A percentile compares a stretch with the other conserved stretches of the same genome.
Evolutionary conservation across 1,139 yeast genomes (phyloP).

Genomic region (Candida tetrigidarum): DNA sequence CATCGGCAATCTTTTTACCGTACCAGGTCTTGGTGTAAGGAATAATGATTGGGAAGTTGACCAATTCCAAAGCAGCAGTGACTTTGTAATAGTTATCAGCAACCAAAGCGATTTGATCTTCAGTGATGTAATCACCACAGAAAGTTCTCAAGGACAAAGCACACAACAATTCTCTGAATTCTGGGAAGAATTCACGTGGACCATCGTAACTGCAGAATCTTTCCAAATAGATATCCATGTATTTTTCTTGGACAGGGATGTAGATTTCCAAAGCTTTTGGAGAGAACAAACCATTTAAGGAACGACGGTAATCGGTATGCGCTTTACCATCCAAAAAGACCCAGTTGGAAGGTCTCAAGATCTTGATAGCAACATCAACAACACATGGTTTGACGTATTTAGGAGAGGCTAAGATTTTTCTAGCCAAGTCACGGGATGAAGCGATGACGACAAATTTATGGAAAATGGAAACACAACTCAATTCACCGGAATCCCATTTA

Average conservation of each 20-base stretch:
- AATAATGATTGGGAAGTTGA: slow-evolving; percentile 93
- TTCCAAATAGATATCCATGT: slow-evolving; percentile 81
- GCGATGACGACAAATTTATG: slow-evolving; percentile 98
- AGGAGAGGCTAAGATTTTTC: slow-evolving; percentile 87
- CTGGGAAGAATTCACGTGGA: slow-evolving; percentile 82
- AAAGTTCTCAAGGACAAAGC: slow-evolving; percentile 91
- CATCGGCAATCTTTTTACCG: slow-evolving; percentile 91
- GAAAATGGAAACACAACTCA: slow-evolving; percentile 95
- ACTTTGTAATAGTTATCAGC: slow-evolving; percentile 92
- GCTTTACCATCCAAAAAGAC: slow-evolving; percentile 96
- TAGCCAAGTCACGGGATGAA: slow-evolving; percentile 83
- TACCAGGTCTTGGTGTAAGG: slow-evolving; percentile 99
- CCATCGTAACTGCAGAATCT: slow-evolving; percentile 62
- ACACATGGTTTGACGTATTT: slow-evolving; percentile 94
- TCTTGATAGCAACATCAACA: slow-evolving; percentile 94
- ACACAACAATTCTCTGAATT: slow-evolving; percentile 94
- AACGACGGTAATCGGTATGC: slow-evolving; percentile 90
- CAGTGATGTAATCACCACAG: slow-evolving; percentile 94
- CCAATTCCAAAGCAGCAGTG: slow-evolving; percentile 95
- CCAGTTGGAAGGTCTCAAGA: slow-evolving; percentile 95
- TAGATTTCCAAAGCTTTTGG: slow-evolving; percentile 81
- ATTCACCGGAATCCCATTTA: slow-evolving; percentile 94
- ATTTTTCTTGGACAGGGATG: slow-evolving; percentile 79
- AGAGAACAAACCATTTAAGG: slow-evolving; percentile 88
- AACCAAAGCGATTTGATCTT: slow-evolving; percentile 81